phyloP scores from a whole-genome alignment of 164 flowering plant species.

The Magnolia changhungtana region DNA sequence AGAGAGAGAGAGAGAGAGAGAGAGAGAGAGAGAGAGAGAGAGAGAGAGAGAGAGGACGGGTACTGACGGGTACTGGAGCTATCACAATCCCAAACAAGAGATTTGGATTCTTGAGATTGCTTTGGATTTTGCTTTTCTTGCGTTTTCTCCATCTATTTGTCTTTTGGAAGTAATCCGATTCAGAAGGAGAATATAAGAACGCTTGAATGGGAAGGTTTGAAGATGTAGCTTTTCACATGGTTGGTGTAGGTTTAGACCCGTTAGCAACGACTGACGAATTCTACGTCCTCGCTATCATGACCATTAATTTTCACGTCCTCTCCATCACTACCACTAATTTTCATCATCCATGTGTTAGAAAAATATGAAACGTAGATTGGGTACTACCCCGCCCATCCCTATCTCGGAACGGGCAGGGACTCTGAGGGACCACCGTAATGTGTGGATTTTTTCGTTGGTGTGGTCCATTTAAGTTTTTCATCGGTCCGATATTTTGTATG shows the following conservation, averaged over 20 bases:
- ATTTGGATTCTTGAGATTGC: constrained; percentile 4
- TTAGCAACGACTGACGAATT: constrained; percentile 12
- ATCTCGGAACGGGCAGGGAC: too few species aligned
- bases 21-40: too few species aligned
- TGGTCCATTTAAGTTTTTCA: too few species aligned
- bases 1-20: too few species aligned
- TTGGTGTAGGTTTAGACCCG: constrained; percentile 23
- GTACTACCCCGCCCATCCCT: too few species aligned
- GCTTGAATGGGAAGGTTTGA: background rate
- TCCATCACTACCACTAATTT: background rate
- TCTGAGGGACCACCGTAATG: too few species aligned
- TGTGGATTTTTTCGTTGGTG: too few species aligned
- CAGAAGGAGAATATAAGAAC: background rate
- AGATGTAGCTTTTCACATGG: background rate
- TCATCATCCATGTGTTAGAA: background rate
- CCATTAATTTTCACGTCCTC: constrained; percentile 3
- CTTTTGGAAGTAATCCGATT: background rate
- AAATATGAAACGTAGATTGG: background rate
- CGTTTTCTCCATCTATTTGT: constrained; percentile 10
- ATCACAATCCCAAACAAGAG: constrained; percentile 73
- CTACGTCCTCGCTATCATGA: constrained; percentile 14
- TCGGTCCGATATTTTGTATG: too few species aligned
- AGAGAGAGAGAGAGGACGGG: too few species aligned
- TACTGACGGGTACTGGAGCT: too few species aligned
- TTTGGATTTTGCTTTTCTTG: background rate